Base-by-base conservation (phyloP, 2,329 filamentous ascomycete species). In the Ceratocystiopsis brevicomis region DNA sequence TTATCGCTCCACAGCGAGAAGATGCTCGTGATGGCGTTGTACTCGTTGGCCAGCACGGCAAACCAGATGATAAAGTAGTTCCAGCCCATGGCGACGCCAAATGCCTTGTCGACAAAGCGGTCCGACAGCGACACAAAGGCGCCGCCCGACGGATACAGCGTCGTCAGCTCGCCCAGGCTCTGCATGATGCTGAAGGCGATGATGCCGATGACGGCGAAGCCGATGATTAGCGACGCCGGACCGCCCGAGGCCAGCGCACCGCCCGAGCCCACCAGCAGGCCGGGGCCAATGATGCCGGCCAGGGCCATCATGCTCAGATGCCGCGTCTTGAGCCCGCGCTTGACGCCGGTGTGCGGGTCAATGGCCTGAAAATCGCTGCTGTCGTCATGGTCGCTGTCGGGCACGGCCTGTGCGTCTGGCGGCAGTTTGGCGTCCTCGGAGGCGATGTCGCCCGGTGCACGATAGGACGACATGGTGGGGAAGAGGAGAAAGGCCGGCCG, bases 131-230 rank as follows among this genome's bases (percentile, higher is more conserved):
- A 73, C n/a, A 76, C 75, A 52, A 85, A 84, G 0, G 76, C 76
- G 3, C 80, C 80, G 6, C 76, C 75, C 1, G 73, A 77, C 0
- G 80, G 80, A 50, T 78, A 83, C 1, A 84, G 59, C 8, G 80
- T 84, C 3, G 80, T 81, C 52, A 85, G 62, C 56, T 86, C 81
- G 17, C 81, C 81, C 8, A 86, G 61, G 5, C 73, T 78, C 62
- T 84, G 80, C 73, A 81, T 83, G 49, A 79, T 70, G 50, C 65
- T 68, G 48, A 66, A 69, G 2, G 79, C 78, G 46, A 85, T 72
- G 48, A 83, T 68, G 12, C 77, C 80, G 49, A 84, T 78, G 25
- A 83, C 61, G 11, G 68, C 72, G 50, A 86, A 87, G 1, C 80
- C 80, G 53, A 86, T 83, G 34, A 86, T 57, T 40, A 84, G 59